Evolutionary conservation across 2,329 filamentous ascomycete species (phyloP), one percentile per base, ranked within the genome.

Genomic region (Sphaerostilbella broomeana): DNA sequence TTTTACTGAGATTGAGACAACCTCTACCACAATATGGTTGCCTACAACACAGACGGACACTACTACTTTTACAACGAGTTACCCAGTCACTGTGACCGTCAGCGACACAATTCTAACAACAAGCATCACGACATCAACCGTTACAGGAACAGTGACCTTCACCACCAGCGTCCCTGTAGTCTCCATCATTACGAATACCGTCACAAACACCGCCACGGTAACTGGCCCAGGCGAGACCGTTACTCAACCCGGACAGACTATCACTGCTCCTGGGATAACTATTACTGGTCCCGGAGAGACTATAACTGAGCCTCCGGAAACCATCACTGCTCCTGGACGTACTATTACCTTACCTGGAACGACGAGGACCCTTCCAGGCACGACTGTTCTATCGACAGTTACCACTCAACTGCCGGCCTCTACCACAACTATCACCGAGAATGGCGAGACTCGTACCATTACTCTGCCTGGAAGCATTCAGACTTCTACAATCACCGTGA

Each of bases 401-500:
- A 46, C 39, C 4, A 26, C 16, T 22, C 35, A 35, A 17, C 38
- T 46, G 15, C 37, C 43, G 13, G 34, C 32, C 3, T 25, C 40
- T n/a, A 48, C 47, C 4, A 28, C 49, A 18, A 51, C 46, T 7
- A 27, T 43, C 4, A 48, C 50, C 16, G 6, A 35, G 20, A 24
- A 31, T 12, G 40, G 40, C 19, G 27, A 12, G 10, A 43, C 41
- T 4, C 13, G 35, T 19, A 38, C 35, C 11, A 17, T 24, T 15
- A 31, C 35, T 5, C 28, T 38, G 21, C 49, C 51, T 5, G 61
- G 52, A 7, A 54, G 53, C 15, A 57, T 50, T 2, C 41, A 54
- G 27, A 44, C 58, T 39, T 57, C 60, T 2, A 61, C 56, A 4
- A 55, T 52, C 12, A 52, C 55, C 4, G 42, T 57, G 13, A 55